Base-by-base conservation (phyloP, 208 protist species). In the Lotmaria passim region DNA sequence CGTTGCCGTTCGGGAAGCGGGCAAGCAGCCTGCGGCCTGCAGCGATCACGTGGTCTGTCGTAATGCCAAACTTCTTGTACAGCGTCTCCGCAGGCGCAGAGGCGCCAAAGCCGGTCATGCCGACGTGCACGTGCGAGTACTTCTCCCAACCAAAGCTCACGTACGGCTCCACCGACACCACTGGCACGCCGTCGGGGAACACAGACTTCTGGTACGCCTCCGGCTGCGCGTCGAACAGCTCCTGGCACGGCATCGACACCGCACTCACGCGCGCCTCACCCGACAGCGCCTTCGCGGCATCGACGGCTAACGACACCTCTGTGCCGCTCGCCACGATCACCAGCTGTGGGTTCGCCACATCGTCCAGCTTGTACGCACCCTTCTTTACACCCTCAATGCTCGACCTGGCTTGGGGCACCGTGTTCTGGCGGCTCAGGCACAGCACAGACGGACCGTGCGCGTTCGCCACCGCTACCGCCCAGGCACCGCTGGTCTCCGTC, bases 201-300 rank as follows among this genome's bases (percentile, higher is more conserved):
- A 99, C 86, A 3, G 62, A 69, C 46, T 81, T 39, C 64, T 90
- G 90, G 88, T 99, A 99, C 36, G 84, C 86, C 0, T 64, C 41
- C 5, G 89, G 26, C 86, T 99, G 98, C 38, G 78, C 66, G 60
- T 98, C 93, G 70, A 99, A 99, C 28, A 99, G 82, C 65, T 99
- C 94, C 63, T 93, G 91, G 78, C 93, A 99, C 36, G 98, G 98
- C 94, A 99, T 98, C 31, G 98, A 99, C 50, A 99, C 98, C 34
- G 99, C 98, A 38, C 95, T 85, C 23, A 93, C 90, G 53, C 82
- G 68, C 36, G 95, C 21, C 30, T 85, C 69, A 33, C 68, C 61
- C 4, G 51, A 46, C 43, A 99, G 84, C 36, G 60, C 57, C 65
- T 98, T 89, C 33, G 96, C 97, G 8, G 97, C 97, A 23, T 98